Base-by-base conservation (phyloP, 352 stramenopile species). In the Globisporangium yorkense region DNA sequence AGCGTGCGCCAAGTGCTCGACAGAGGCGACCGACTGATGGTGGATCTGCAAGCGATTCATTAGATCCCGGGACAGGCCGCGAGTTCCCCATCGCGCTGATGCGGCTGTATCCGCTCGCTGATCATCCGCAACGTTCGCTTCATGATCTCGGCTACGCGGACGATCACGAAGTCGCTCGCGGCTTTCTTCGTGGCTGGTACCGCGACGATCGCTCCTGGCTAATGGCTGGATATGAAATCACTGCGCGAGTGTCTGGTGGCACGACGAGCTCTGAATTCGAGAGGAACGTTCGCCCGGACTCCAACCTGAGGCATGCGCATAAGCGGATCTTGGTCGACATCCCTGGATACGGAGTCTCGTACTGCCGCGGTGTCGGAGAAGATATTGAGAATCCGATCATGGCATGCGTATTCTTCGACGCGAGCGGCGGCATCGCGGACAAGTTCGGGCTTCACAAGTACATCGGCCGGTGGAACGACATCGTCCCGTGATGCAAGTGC, bases 311-410 rank as follows among this genome's bases (percentile, higher is more conserved):
- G 3, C 21, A 49, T 15, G 51, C 13, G 20, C 43, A 27, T 24
- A 57, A 20, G 51, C 51, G 51, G 13, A 48, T 49, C 51, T 8
- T 57, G 13, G 39, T 57, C 20, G 37, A 57, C 13, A 37, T 57
- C 37, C 51, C 51, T 6, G 51, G 51, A 10, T 57, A 27, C 39
- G 24, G 51, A 4, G 51, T 40, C 51, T 31, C 37, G 21, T 57
- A 57, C 39, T 57, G 51, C 39, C 39, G 51, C 24, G 51, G 51
- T 16, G 37, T 57, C 10, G 21, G 39, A 5, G 24, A 57, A 0
- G 39, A 57, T 21, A 3, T 3, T 2, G 2, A 27, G 8, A 47
- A 57, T 20, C 51, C 51, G 16, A 8, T 27, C 20, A 57, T 49
- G 51, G 51, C 51, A 3, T 57, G 51, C 37, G 39, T 57, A 15